Percentiles rank a stretch among this genome's conserved stretches.
Evolutionary conservation across 1,284 basidiomycete genomes (phyloP).

Genomic region (Leccinum pachyderme): DNA sequence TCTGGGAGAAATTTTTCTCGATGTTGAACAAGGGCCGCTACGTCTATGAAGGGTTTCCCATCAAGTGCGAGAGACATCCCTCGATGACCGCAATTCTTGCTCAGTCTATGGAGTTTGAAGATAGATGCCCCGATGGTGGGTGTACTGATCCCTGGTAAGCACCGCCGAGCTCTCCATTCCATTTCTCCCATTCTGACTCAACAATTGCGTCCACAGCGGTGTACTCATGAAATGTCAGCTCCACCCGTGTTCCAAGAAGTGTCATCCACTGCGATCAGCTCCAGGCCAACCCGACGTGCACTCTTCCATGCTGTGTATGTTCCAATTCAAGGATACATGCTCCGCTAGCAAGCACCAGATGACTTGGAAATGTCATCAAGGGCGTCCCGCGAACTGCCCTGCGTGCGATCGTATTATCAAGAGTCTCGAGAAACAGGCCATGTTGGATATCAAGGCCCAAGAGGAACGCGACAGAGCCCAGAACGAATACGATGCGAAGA

Average conservation of each 20-base stretch:
- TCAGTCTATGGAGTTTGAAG: conserved; percentile 48
- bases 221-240: conserved; percentile 45
- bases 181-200: neutral
- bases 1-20: conserved; percentile 51
- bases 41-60: conserved; percentile 58
- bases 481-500: conserved; percentile 29
- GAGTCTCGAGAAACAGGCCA: conserved; percentile 33
- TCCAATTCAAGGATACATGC: conserved; percentile 35
- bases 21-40: conserved; percentile 42
- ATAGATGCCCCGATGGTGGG: conserved; percentile 57
- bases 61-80: conserved; percentile 54
- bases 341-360: conserved; percentile 32
- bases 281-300: conserved; percentile 43
- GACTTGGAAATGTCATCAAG: conserved; percentile 36
- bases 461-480: conserved; percentile 35
- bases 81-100: conserved; percentile 38
- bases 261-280: conserved; percentile 38
- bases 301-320: conserved; percentile 42
- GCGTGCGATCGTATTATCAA: conserved; percentile 34
- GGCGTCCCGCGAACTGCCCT: conserved; percentile 31
- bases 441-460: conserved; percentile 32
- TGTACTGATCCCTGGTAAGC: conserved; percentile 56
- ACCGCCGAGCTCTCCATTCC: neutral
- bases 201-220: conserved; percentile 34
- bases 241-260: conserved; percentile 53